A percentile compares a stretch with the other conserved stretches of the same genome.
These are phyloP conservation scores for Exophiala calicioides DNA, from an alignment of 2,329 filamentous ascomycete species.

Conservation along the genomic window DNA sequence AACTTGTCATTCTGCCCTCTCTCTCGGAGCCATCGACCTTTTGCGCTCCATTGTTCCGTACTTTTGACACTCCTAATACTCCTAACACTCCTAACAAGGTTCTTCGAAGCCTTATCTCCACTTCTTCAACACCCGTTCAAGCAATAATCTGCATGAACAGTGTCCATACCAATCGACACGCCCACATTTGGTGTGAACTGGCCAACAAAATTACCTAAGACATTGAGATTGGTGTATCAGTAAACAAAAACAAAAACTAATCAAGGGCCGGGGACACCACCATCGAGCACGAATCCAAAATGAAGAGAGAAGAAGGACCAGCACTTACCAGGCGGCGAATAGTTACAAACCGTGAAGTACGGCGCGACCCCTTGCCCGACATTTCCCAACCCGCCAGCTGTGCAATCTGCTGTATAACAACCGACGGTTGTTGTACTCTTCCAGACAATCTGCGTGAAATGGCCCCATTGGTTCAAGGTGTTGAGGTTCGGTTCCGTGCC, in stretches of 20 bases:
- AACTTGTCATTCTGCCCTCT: too few relatives aligned
- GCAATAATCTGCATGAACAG: slow-evolving; percentile 16
- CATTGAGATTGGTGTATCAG: background rate
- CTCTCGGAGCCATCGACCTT: too few relatives aligned
- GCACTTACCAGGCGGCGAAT: slow-evolving; percentile 69
- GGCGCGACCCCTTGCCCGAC: slow-evolving; percentile 47
- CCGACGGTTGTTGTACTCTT: slow-evolving; percentile 61
- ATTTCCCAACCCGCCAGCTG: slow-evolving; percentile 38
- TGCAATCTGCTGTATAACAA: slow-evolving; percentile 42
- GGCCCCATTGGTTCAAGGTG: slow-evolving; percentile 67
- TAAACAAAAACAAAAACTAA: background rate
- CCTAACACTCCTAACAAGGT: too few relatives aligned
- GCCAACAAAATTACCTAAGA: slow-evolving; percentile 17
- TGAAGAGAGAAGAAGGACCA: slow-evolving; percentile 22
- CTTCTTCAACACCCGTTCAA: background rate
- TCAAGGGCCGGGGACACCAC: too few relatives aligned
- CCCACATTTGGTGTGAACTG: slow-evolving; percentile 21
- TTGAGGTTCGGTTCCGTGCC: slow-evolving; percentile 58
- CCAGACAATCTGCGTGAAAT: slow-evolving; percentile 77
- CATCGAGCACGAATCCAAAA: too few relatives aligned
- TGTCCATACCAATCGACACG: slow-evolving; percentile 12
- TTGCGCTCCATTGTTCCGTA: too few relatives aligned
- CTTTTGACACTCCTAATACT: background rate
- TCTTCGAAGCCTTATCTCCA: too few relatives aligned
- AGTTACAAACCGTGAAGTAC: slow-evolving; percentile 89